Conservation (phyloP, 148 eudicot genomes). For the Gaultheria prostrata region DNA sequence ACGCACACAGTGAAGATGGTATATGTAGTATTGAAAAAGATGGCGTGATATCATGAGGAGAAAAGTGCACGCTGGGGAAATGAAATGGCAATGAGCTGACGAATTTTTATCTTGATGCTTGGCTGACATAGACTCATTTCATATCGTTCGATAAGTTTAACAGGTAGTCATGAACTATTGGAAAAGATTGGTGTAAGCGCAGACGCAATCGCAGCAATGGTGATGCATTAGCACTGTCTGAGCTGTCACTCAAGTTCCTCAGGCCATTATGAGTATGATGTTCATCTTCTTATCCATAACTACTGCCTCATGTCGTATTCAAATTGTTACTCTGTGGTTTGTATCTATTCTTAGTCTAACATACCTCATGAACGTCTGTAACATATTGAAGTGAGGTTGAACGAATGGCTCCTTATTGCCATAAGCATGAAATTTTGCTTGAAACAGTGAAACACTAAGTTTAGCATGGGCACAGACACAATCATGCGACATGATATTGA, state of each 20-base stretch:
- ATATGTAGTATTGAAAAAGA: not conserved
- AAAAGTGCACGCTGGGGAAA: not conserved
- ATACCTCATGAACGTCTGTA: not conserved
- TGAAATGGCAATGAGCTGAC: not conserved
- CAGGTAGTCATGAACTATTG: conserved; percentile 76
- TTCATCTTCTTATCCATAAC: not conserved
- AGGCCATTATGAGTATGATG: conserved; percentile 73
- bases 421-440: not conserved
- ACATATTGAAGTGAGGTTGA: not conserved
- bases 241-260: conserved; percentile 69
- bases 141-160: conserved; percentile 11
- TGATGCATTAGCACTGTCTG: conserved; percentile 75
- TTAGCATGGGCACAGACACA: not conserved
- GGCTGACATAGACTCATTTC: not conserved
- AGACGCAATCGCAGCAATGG: conserved; percentile 79
- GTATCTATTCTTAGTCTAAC: not conserved
- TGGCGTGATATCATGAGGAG: not conserved
- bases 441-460: not conserved
- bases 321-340: not conserved
- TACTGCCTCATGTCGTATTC: not conserved
- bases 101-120: not conserved
- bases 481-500: too few species aligned
- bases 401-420: not conserved
- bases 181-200: conserved; percentile 67
- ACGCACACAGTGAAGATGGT: too few species aligned